Evolutionary conservation across 805 yeast genomes (phyloP).

Genomic region (Pichia manshurica): DNA sequence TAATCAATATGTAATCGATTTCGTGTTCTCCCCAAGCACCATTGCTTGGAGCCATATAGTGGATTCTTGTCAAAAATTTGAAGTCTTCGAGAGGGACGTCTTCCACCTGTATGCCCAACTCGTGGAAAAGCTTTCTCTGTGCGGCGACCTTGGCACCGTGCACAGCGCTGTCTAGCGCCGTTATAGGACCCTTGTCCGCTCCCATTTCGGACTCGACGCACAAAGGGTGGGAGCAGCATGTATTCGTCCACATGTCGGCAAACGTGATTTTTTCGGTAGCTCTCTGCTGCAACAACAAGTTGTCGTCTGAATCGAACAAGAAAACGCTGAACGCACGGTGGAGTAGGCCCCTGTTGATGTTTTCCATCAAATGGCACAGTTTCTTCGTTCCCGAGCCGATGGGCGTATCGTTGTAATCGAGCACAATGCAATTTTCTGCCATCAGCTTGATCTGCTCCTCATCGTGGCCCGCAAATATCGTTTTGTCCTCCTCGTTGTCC

Average conservation of each 20-base stretch:
- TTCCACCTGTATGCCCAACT: conserved; percentile 66
- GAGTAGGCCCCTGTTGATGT: conserved; percentile 77
- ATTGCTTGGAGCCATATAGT: conserved; percentile 80
- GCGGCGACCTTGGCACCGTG: conserved; percentile 85
- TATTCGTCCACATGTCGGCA: conserved; percentile 96
- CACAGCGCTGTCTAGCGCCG: conserved; percentile 51
- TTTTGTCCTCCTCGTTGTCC: conserved; percentile 29
- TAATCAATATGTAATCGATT: conserved; percentile 87
- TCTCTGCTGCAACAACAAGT: conserved; percentile 86
- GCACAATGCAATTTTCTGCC: conserved; percentile 94
- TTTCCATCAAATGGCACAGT: conserved; percentile 79
- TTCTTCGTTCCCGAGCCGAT: conserved; percentile 94
- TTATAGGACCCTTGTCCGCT: conserved; percentile 25
- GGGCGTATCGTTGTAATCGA: conserved; percentile 82
- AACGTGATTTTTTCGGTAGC: conserved; percentile 96
- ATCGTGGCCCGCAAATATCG: conserved; percentile 78
- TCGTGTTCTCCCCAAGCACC: conserved; percentile 96
- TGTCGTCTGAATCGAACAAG: conserved; percentile 69
- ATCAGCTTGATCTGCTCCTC: conserved; percentile 89
- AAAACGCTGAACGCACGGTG: conserved; percentile 98
- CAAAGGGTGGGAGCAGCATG: conserved; percentile 97
- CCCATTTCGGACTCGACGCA: conserved; percentile 82
- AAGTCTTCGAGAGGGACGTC: conserved; percentile 63
- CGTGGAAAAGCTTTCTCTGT: conserved; percentile 86
- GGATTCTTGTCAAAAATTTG: conserved; percentile 86